Evolutionary conservation across 352 stramenopile species (phyloP), one percentile per base, ranked within the genome.

Genomic region (Globisporangium uncinulatum): DNA sequence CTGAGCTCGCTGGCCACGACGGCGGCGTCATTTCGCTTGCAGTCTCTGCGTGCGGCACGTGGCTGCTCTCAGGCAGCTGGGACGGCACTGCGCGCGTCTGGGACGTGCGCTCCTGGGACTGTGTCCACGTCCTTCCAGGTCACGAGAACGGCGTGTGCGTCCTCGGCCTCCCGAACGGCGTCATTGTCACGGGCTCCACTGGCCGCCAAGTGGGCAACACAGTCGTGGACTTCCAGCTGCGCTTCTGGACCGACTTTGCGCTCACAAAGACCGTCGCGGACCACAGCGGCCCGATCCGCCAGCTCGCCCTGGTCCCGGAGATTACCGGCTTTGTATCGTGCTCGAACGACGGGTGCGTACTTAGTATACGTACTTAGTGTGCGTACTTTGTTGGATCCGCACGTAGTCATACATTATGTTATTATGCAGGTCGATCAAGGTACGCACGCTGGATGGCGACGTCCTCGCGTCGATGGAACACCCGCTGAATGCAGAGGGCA

Each of bases 121-220:
- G 80, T 65, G 15, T 85, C 13, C 75, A 89, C 19, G 68, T 87
- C 11, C 62, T 94, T 8, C 51, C 58, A 0, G 75, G 65, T 31
- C 84, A 94, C 46, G 84, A 94, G 65, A 94, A 94, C 60, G 84
- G 84, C 54, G 84, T 94, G 31, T 92, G 84, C 44, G 84, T 94
- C 31, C 60, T 92, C 0, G 76, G 73, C 0, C 55, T 94, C 10
- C 71, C 73, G 0, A 67, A 92, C 51, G 76, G 77, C 24, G 67
- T 66, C 21, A 41, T 94, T 17, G 81, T 90, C 13, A 94, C 84
- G 42, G 84, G 82, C 4, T 92, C 82, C 24, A 94, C 84, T 4
- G 84, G 84, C 0, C 60, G 73, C 44, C 84, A 94, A 59, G 78
- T 86, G 13, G 84, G 75, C 47, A 92, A 94, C 58, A 73, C 57